Conservation (phyloP, 2,329 filamentous ascomycete species). For the Pseudonectria buxi region DNA sequence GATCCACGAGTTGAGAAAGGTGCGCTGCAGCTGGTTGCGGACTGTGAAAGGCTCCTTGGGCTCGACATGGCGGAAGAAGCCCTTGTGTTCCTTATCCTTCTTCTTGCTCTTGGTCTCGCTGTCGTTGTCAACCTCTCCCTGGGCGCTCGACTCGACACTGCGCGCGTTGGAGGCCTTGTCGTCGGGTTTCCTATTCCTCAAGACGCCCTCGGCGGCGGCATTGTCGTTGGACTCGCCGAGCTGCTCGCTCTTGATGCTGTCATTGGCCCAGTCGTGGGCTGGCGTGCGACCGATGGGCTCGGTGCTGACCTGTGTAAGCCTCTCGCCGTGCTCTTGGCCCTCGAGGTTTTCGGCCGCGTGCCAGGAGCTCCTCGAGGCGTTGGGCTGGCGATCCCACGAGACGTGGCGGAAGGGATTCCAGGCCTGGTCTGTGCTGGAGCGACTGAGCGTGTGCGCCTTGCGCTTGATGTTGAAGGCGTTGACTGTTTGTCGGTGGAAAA, state of each 20-base stretch:
- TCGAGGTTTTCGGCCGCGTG: not conserved
- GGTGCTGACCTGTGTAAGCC: constrained; percentile 29
- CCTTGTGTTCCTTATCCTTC: constrained; percentile 35
- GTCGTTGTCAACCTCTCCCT: constrained; percentile 11
- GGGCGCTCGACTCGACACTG: constrained; percentile 9
- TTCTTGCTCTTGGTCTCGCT: constrained; percentile 22
- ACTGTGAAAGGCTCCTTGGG: constrained; percentile 52
- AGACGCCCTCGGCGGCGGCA: constrained; percentile 8
- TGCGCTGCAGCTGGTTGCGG: constrained; percentile 63
- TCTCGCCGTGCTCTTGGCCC: constrained; percentile 13
- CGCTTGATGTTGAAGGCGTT: constrained; percentile 40
- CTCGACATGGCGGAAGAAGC: constrained; percentile 39
- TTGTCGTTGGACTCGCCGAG: no score
- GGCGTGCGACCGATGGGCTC: constrained; percentile 23
- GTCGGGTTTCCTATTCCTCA: constrained; percentile 28
- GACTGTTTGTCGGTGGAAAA: constrained; percentile 27
- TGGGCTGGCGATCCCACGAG: constrained; percentile 25
- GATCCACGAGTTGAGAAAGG: constrained; percentile 77
- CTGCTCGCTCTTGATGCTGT: no score
- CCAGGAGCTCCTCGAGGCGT: constrained; percentile 24
- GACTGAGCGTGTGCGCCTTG: constrained; percentile 36
- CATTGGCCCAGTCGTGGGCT: constrained; percentile 19
- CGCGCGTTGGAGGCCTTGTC: constrained; percentile 7
- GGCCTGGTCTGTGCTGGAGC: constrained; percentile 30
- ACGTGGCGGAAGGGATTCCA: constrained; percentile 41